Percentiles rank a stretch among this genome's conserved stretches.
These are phyloP conservation scores for Passiflora organensis DNA, from an alignment of 345 rosid species.

Conservation along the genomic window DNA sequence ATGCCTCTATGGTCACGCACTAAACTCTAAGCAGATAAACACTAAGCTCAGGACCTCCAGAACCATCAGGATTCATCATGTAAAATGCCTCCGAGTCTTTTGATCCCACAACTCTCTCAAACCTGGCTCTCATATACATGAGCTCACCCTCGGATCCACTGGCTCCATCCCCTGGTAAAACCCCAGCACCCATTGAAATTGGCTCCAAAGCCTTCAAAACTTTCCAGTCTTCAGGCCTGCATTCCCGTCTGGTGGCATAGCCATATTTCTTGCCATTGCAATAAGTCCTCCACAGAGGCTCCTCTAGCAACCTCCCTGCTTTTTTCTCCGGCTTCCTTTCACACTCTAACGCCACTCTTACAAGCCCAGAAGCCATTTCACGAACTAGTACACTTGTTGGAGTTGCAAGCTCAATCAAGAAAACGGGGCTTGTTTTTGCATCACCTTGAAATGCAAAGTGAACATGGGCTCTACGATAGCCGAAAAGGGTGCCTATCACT, in stretches of 20 bases:
- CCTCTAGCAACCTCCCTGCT: constrained; percentile 48
- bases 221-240: constrained; percentile 58
- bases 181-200: constrained; percentile 94
- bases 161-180: constrained; percentile 51
- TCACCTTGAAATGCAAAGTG: constrained; percentile 78
- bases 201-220: constrained; percentile 74
- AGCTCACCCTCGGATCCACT: constrained; percentile 67
- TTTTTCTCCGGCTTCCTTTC: constrained; percentile 46
- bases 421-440: constrained; percentile 49
- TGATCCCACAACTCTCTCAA: constrained; percentile 87
- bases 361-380: constrained; percentile 94
- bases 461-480: constrained; percentile 82
- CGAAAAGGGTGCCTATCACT: constrained; percentile 79
- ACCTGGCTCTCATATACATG: constrained; percentile 95
- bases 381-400: constrained; percentile 72
- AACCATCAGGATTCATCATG: constrained; percentile 86
- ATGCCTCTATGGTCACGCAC: too few species aligned
- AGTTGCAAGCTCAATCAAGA: constrained; percentile 73
- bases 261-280: constrained; percentile 92
- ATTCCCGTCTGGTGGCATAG: constrained; percentile 60
- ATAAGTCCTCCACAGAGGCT: constrained; percentile 70
- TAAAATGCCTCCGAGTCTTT: constrained; percentile 90
- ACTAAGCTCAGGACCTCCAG: constrained; percentile 92
- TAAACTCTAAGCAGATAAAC: constrained; percentile 70
- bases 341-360: constrained; percentile 74